Evolutionary conservation across 208 protist species (phyloP).

Genomic region (Tritrichomonas foetus): DNA sequence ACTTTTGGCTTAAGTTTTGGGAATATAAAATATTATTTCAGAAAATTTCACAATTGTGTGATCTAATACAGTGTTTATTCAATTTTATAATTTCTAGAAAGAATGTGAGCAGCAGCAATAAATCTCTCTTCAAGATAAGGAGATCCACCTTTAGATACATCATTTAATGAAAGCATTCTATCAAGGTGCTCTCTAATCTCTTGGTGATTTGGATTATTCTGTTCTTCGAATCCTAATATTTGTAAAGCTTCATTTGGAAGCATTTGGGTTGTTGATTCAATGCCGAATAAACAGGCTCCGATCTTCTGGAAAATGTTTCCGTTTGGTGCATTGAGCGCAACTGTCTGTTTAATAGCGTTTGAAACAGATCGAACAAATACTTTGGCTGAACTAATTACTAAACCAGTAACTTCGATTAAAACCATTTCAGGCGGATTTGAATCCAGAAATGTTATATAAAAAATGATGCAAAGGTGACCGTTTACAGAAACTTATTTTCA

Average conservation of each 20-base stretch:
- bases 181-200: background rate
- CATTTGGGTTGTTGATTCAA: background rate
- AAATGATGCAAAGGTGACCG: too few species aligned
- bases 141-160: slow-evolving; percentile 35
- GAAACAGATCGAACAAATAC: background rate
- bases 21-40: too few species aligned
- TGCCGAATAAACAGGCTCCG: background rate
- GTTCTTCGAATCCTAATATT: background rate
- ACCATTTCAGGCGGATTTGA: background rate
- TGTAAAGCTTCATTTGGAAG: background rate
- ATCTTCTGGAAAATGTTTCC: slow-evolving; percentile 33
- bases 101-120: slow-evolving; percentile 25
- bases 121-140: slow-evolving; percentile 14
- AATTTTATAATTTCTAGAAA: background rate
- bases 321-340: background rate
- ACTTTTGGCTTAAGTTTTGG: too few species aligned
- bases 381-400: background rate
- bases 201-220: background rate
- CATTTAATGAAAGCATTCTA: background rate
- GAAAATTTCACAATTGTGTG: too few species aligned
- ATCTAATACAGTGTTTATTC: background rate
- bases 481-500: background rate
- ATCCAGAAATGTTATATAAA: too few species aligned
- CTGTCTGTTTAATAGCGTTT: background rate
- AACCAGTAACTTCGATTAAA: background rate